Conservation (phyloP, 768 basidiomycete genomes). For the Arthromyces matolae region DNA sequence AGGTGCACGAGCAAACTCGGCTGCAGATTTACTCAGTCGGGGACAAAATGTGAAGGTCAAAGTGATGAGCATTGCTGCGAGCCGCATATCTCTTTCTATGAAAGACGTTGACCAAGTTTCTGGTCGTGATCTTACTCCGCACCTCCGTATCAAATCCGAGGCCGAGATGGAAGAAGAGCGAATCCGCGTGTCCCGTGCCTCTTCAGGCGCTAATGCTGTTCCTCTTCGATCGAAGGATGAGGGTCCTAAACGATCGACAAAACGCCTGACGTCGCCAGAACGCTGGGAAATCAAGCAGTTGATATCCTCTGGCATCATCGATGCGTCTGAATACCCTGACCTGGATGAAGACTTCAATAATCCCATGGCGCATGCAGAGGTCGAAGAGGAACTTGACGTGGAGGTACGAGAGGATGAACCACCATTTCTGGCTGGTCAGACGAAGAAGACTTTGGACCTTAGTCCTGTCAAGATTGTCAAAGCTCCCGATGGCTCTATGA, state of each 20-base stretch:
- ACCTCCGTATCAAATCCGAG: conserved; percentile 91
- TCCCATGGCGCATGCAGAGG: conserved; percentile 74
- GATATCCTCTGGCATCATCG: conserved; percentile 90
- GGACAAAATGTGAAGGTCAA: conserved; percentile 92
- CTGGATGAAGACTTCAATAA: conserved; percentile 83
- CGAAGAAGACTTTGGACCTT: conserved; percentile 90
- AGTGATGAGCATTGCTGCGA: conserved; percentile 89
- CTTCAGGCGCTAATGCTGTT: conserved; percentile 84
- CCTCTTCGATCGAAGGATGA: conserved; percentile 60
- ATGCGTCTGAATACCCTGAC: conserved; percentile 91
- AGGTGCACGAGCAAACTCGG: conserved; percentile 81
- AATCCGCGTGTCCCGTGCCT: conserved; percentile 53
- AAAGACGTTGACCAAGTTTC: conserved; percentile 93
- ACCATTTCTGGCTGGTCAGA: conserved; percentile 93
- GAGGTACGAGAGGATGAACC: conserved; percentile 97
- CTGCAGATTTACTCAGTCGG: conserved; percentile 80
- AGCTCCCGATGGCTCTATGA: conserved; percentile 95
- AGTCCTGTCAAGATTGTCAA: conserved; percentile 98
- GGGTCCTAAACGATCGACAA: conserved; percentile 70
- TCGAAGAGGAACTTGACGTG: conserved; percentile 96
- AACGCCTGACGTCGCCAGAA: conserved; percentile 91
- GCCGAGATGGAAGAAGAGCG: conserved; percentile 89
- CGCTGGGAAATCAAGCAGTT: conserved; percentile 99
- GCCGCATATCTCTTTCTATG: conserved; percentile 85
- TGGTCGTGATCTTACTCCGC: conserved; percentile 90